A percentile compares a stretch with the other conserved stretches of the same genome.
Evolutionary conservation across 2,329 filamentous ascomycete species (phyloP).

Genomic region (Ophiostoma tasmaniense): DNA sequence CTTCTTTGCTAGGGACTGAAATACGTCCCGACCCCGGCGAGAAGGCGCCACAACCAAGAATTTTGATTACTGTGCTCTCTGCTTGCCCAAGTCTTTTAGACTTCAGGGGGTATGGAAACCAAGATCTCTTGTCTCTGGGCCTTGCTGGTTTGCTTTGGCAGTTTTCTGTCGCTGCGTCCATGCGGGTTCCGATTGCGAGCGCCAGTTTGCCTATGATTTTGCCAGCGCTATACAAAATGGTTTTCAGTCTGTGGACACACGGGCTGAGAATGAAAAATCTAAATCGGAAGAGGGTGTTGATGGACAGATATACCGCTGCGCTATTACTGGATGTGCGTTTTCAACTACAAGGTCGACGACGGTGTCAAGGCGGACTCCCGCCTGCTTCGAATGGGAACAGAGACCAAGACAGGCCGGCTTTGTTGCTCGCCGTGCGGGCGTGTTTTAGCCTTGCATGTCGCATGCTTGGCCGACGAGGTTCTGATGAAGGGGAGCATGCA

Average conservation of each 20-base stretch:
- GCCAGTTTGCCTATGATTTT: conserved; percentile 96
- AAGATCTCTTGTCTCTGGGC: conserved; percentile 10
- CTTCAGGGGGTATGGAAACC: not conserved
- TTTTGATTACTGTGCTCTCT: not conserved
- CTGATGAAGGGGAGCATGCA: not conserved
- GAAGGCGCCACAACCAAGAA: conserved; percentile 39
- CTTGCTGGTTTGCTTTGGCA: not conserved
- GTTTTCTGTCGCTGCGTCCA: not conserved
- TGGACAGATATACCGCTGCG: not conserved
- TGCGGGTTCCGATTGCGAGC: conserved; percentile 41
- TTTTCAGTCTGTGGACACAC: not conserved
- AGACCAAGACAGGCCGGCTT: not conserved
- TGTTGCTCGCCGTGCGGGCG: not conserved
- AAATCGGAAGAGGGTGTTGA: not conserved
- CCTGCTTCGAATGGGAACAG: not conserved
- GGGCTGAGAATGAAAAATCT: not conserved
- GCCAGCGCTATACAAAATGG: conserved; percentile 52
- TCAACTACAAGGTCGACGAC: not conserved
- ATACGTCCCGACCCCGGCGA: conserved; percentile 17
- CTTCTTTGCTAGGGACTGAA: conserved; percentile 30
- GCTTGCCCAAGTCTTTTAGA: not conserved
- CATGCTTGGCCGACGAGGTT: conserved; percentile 4
- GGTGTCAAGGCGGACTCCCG: not conserved
- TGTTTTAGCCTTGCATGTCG: conserved; percentile 19
- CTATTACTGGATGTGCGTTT: conserved; percentile 7